These are phyloP conservation scores for Phtheirospermum japonicum DNA, from an alignment of 257 asterid genomes.

Conservation along the genomic window DNA sequence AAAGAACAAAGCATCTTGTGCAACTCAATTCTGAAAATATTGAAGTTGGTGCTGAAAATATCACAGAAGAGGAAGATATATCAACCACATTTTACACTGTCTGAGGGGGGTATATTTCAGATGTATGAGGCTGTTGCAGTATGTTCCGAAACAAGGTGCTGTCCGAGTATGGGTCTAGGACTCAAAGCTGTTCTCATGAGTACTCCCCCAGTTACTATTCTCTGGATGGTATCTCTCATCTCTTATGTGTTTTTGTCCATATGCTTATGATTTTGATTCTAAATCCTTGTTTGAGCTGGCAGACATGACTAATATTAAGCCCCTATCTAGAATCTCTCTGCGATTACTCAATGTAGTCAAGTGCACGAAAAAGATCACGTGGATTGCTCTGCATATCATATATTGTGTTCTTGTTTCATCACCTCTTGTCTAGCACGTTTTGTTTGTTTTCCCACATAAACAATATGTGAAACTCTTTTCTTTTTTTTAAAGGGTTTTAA, in stretches of 20 bases:
- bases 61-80: constrained; percentile 73
- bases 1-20: constrained; percentile 38
- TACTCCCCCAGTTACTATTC: constrained; percentile 60
- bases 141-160: constrained; percentile 38
- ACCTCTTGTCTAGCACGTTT: background rate
- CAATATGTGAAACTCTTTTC: background rate
- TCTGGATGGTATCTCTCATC: constrained; percentile 51
- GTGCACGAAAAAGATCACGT: too few relatives aligned
- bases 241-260: constrained; percentile 18
- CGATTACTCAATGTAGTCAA: too few relatives aligned
- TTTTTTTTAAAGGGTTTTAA: background rate
- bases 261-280: constrained; percentile 7
- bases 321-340: background rate
- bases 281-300: constrained; percentile 8
- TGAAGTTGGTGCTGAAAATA: constrained; percentile 59
- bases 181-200: constrained; percentile 76
- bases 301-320: background rate
- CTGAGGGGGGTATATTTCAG: constrained; percentile 52
- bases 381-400: background rate
- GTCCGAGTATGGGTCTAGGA: constrained; percentile 49
- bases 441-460: constrained; percentile 4
- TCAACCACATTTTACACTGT: constrained; percentile 74
- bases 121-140: constrained; percentile 59
- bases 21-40: constrained; percentile 53
- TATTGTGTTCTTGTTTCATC: background rate